Conservation (phyloP, 495 filamentous ascomycete genomes). For the Wilcoxina mikolae region DNA sequence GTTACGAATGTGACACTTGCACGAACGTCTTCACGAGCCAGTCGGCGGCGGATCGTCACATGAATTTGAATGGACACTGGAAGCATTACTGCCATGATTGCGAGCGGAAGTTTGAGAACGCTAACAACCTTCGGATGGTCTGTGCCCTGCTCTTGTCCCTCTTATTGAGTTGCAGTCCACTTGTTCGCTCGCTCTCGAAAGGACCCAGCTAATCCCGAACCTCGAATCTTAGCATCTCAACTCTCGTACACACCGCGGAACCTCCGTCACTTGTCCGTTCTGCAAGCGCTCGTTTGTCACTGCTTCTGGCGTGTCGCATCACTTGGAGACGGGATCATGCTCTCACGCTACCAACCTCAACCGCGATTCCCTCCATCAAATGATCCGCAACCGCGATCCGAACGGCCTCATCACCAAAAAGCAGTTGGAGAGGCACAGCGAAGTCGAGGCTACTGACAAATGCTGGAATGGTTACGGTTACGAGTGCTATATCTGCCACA, state of each 20-base stretch:
- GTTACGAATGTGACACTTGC: slow-evolving; percentile 33
- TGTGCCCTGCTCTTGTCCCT: not conserved
- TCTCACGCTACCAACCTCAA: slow-evolving; percentile 29
- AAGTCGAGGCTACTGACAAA: slow-evolving; percentile 19
- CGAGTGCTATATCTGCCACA: slow-evolving; percentile 38
- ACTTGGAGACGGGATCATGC: slow-evolving; percentile 36
- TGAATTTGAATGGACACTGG: slow-evolving; percentile 30
- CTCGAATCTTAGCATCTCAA: slow-evolving; percentile 32
- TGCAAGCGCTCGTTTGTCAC: slow-evolving; percentile 32
- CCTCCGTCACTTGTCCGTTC: slow-evolving; percentile 32
- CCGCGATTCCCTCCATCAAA: slow-evolving; percentile 35
- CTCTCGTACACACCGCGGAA: slow-evolving; percentile 32
- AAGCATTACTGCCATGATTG: slow-evolving; percentile 33
- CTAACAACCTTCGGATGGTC: slow-evolving; percentile 33
- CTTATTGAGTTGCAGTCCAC: no score
- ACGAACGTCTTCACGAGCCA: slow-evolving; percentile 20
- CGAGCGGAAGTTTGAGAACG: slow-evolving; percentile 29
- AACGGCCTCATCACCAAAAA: slow-evolving; percentile 33
- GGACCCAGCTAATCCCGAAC: slow-evolving; percentile 6
- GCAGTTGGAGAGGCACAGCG: slow-evolving; percentile 30
- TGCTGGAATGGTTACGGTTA: slow-evolving; percentile 32
- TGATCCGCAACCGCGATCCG: slow-evolving; percentile 37
- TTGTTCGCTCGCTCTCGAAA: not conserved
- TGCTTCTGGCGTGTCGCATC: slow-evolving; percentile 34
- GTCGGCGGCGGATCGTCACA: slow-evolving; percentile 30